Evolutionary conservation across 1,284 basidiomycete genomes (phyloP).

Genomic region (Mycosarcoma mackinlayi): DNA sequence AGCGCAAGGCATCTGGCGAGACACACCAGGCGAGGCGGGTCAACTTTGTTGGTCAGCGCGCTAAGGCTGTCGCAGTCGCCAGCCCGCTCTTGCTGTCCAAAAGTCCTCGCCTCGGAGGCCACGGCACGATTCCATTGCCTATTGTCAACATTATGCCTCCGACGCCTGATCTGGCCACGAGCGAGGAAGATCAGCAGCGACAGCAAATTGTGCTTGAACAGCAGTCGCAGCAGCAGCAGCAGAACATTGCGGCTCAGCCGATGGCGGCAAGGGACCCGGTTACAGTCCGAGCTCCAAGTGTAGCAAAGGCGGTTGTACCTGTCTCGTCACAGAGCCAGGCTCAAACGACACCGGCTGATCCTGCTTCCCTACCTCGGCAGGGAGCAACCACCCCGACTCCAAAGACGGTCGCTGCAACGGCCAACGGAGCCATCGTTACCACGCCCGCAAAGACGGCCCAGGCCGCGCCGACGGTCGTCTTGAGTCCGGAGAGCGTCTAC

Average conservation of each 20-base stretch:
- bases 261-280: not conserved
- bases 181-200: slow-evolving; percentile 22
- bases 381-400: slow-evolving; percentile 23
- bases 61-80: slow-evolving; percentile 42
- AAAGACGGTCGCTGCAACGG: slow-evolving; percentile 3
- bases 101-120: slow-evolving; percentile 35
- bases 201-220: slow-evolving; percentile 15
- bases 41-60: slow-evolving; percentile 46
- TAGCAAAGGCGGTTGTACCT: slow-evolving; percentile 2
- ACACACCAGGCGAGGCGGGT: slow-evolving; percentile 51
- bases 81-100: slow-evolving; percentile 46
- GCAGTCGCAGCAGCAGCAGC: slow-evolving; percentile 6
- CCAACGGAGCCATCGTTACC: too few relatives aligned
- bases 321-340: slow-evolving; percentile 1
- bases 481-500: slow-evolving; percentile 49
- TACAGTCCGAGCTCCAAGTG: slow-evolving; percentile 4
- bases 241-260: slow-evolving; percentile 12
- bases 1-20: slow-evolving; percentile 28
- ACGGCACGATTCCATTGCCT: slow-evolving; percentile 30
- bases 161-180: slow-evolving; percentile 51
- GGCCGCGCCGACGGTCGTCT: slow-evolving; percentile 2
- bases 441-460: not conserved
- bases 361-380: slow-evolving; percentile 10
- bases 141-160: slow-evolving; percentile 64
- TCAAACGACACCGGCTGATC: not conserved